Conservation (phyloP, 352 stramenopile genomes). For the Globisporangium okanoganense region DNA sequence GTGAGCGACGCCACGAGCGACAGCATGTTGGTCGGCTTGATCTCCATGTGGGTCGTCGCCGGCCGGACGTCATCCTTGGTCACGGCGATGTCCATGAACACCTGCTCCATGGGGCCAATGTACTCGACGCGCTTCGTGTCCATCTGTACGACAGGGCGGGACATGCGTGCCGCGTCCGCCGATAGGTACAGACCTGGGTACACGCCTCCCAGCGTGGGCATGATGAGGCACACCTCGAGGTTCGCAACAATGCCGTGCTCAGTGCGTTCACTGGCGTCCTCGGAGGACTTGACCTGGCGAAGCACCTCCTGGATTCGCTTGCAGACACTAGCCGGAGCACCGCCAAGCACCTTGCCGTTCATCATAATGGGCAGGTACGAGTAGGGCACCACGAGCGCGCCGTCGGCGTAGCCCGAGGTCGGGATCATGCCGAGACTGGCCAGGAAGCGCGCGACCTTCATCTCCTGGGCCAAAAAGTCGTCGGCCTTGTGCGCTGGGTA, state of each 20-base stretch:
- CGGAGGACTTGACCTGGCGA: slow-evolving; percentile 66
- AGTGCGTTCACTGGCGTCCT: slow-evolving; percentile 41
- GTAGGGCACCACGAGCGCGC: slow-evolving; percentile 81
- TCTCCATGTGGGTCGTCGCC: slow-evolving; percentile 97
- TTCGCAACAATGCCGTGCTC: slow-evolving; percentile 70
- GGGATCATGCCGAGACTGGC: slow-evolving; percentile 81
- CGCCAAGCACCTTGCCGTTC: slow-evolving; percentile 95
- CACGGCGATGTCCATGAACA: slow-evolving; percentile 98
- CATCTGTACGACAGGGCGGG: slow-evolving; percentile 91
- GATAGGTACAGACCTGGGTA: slow-evolving; percentile 98
- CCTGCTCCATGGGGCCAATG: slow-evolving; percentile 97
- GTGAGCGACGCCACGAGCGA: slow-evolving; percentile 98
- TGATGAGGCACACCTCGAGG: slow-evolving; percentile 80
- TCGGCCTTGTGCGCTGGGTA: slow-evolving; percentile 72
- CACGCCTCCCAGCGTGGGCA: slow-evolving; percentile 84
- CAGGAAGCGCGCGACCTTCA: slow-evolving; percentile 76
- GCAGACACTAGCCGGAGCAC: slow-evolving; percentile 82
- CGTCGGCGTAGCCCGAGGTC: slow-evolving; percentile 73
- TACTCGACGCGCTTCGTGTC: slow-evolving; percentile 92
- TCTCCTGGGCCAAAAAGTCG: slow-evolving; percentile 66
- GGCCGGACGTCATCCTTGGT: slow-evolving; percentile 94
- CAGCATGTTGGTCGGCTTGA: slow-evolving; percentile 99
- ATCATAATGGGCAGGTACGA: slow-evolving; percentile 95
- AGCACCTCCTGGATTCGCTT: slow-evolving; percentile 74
- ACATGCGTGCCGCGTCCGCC: slow-evolving; percentile 92